phyloP scores from a whole-genome alignment of 1,284 basidiomycete species.

The Rhodotorula sp. region DNA sequence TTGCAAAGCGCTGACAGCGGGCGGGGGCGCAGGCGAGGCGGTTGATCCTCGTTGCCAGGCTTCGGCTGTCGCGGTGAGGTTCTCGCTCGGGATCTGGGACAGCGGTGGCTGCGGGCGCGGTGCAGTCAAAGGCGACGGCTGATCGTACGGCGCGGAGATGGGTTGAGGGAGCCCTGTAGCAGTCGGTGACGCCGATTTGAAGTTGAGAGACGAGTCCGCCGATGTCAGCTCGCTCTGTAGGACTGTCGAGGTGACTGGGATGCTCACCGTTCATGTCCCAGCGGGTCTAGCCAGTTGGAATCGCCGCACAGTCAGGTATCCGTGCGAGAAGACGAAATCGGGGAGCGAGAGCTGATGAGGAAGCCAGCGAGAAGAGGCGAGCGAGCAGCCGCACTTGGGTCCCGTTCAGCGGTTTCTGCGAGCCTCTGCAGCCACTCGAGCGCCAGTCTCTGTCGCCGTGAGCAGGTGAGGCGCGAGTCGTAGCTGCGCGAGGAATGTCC shows the following conservation, averaged over 20 bases:
- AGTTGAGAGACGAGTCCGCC: neutral
- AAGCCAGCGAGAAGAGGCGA: no score
- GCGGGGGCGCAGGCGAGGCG: constrained; percentile 28
- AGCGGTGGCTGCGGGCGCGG: constrained; percentile 34
- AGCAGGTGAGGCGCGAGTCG: no score
- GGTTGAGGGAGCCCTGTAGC: constrained; percentile 9
- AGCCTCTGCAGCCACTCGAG: neutral
- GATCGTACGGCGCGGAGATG: constrained; percentile 22
- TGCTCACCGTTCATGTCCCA: constrained; percentile 10
- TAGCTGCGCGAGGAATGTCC: neutral
- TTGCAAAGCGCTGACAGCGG: constrained; percentile 16
- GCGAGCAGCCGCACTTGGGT: no score
- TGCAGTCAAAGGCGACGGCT: constrained; percentile 25
- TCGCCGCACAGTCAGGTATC: neutral
- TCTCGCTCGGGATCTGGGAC: constrained; percentile 34
- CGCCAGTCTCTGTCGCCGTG: neutral
- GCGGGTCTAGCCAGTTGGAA: no score
- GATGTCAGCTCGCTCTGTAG: neutral
- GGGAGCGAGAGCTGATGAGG: no score
- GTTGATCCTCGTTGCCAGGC: constrained; percentile 23
- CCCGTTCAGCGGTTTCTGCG: no score
- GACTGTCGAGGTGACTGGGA: neutral
- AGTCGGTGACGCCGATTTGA: no score
- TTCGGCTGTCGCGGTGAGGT: constrained; percentile 27
- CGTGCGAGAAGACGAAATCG: no score